These are phyloP conservation scores for Kwoniella botswanensis DNA, from an alignment of 768 basidiomycete genomes.

Conservation along the genomic window DNA sequence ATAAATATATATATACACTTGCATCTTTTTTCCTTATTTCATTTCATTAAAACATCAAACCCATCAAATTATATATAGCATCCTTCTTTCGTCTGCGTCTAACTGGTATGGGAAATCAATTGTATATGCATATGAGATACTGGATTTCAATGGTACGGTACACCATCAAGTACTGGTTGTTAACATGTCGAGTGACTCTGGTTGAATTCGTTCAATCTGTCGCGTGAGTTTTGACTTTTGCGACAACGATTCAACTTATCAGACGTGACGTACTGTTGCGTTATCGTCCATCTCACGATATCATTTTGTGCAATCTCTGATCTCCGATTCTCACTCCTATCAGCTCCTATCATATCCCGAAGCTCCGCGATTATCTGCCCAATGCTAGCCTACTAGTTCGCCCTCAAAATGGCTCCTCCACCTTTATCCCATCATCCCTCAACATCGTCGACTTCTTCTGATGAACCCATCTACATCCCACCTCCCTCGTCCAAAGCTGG, in stretches of 20 bases:
- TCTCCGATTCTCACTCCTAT: too few relatives aligned
- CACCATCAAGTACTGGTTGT: too few relatives aligned
- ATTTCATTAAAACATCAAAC: background rate
- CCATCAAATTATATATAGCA: background rate
- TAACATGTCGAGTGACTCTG: too few relatives aligned
- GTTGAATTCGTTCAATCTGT: too few relatives aligned
- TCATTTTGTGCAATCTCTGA: too few relatives aligned
- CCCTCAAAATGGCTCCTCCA: background rate
- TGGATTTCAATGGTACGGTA: background rate
- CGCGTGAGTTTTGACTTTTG: too few relatives aligned
- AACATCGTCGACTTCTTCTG: conserved; percentile 16
- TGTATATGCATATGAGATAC: background rate
- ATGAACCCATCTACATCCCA: conserved; percentile 18
- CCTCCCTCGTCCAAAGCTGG: background rate
- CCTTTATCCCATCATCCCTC: conserved; percentile 1
- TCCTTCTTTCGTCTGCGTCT: background rate
- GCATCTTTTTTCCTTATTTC: background rate
- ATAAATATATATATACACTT: background rate
- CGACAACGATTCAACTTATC: too few relatives aligned
- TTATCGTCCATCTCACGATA: too few relatives aligned
- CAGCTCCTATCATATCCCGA: background rate
- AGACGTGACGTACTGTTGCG: too few relatives aligned
- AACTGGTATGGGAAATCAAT: background rate
- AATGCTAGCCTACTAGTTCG: background rate
- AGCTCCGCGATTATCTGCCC: background rate